A percentile compares a stretch with the other conserved stretches of the same genome.
Conservation (phyloP, 495 filamentous ascomycete species). For the Aspergillus avenaceus region DNA sequence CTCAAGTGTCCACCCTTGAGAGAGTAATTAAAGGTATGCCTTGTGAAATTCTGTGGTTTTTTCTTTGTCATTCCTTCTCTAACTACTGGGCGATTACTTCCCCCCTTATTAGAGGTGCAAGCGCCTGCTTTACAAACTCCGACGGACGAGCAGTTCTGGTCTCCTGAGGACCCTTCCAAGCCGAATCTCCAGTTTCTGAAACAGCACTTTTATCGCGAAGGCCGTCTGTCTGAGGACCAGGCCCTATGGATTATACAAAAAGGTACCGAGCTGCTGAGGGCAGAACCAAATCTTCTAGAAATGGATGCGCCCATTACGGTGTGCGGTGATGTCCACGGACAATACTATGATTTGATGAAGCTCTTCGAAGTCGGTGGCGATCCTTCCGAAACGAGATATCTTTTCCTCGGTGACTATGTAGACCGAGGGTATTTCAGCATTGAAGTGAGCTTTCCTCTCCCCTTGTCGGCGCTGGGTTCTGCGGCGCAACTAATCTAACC, state of each 20-base stretch:
- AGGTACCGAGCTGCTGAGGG: slow-evolving; percentile 76
- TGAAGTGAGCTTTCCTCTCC: slow-evolving; percentile 54
- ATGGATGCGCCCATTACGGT: slow-evolving; percentile 99
- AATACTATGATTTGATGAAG: slow-evolving; percentile 99
- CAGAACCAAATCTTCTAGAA: slow-evolving; percentile 92
- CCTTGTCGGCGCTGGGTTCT: neutral
- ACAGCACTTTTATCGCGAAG: slow-evolving; percentile 97
- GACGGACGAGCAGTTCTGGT: slow-evolving; percentile 73
- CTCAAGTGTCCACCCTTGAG: slow-evolving; percentile 89
- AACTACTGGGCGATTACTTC: slow-evolving; percentile 13
- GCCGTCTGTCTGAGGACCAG: slow-evolving; percentile 93
- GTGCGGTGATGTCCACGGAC: slow-evolving; percentile 96
- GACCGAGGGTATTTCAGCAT: slow-evolving; percentile 98
- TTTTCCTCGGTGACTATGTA: slow-evolving; percentile 97
- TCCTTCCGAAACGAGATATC: slow-evolving; percentile 89
- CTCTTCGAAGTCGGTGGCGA: slow-evolving; percentile 98
- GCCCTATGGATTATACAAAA: slow-evolving; percentile 89
- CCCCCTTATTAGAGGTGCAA: slow-evolving; percentile 99
- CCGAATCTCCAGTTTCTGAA: slow-evolving; percentile 92
- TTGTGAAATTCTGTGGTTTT: neutral
- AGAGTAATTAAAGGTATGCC: slow-evolving; percentile 91
- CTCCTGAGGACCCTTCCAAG: slow-evolving; percentile 78
- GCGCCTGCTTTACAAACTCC: slow-evolving; percentile 90
- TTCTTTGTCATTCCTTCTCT: neutral
- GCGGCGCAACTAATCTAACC: slow-evolving; percentile 12